phyloP scores from a whole-genome alignment of 345 rosid species.

The Anastatica hierochuntica region DNA sequence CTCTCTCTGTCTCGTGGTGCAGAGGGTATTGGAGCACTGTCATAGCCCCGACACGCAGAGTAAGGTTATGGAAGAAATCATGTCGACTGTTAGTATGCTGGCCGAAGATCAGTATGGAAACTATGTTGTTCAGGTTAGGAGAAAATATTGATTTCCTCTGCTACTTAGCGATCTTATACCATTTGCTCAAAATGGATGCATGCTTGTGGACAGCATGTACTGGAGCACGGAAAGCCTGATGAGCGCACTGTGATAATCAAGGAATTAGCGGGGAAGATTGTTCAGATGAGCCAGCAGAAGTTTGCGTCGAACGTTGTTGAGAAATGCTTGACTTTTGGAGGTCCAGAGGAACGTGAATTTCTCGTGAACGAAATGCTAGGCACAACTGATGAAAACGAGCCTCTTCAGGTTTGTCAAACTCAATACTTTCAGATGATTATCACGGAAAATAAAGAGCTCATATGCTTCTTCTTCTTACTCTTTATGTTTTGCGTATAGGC shows the following conservation, averaged over 20 bases:
- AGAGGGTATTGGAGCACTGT: conserved; percentile 95
- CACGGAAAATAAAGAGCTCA: background rate
- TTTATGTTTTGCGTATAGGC: conserved; percentile 40
- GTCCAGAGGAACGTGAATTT: conserved; percentile 54
- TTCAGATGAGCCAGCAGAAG: conserved; percentile 97
- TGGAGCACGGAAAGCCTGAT: conserved; percentile 86
- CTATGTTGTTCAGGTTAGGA: conserved; percentile 93
- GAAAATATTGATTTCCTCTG: background rate
- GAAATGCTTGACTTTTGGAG: conserved; percentile 80
- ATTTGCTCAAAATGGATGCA: background rate
- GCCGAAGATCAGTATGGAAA: conserved; percentile 98
- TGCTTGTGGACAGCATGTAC: conserved; percentile 55
- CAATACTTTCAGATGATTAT: background rate
- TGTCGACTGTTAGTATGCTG: conserved; percentile 73
- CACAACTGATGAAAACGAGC: conserved; percentile 91
- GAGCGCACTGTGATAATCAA: conserved; percentile 73
- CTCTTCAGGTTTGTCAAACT: conserved; percentile 70
- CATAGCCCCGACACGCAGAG: conserved; percentile 57
- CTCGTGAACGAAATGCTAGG: conserved; percentile 97
- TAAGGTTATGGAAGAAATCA: conserved; percentile 82
- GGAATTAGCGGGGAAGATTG: conserved; percentile 75
- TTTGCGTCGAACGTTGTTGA: conserved; percentile 98
- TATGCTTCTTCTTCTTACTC: background rate
- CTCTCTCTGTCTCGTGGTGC: conserved; percentile 7
- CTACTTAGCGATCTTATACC: background rate